These are phyloP conservation scores for Scedosporium dehoogii DNA, from an alignment of 2,329 filamentous ascomycete species.

Conservation along the genomic window DNA sequence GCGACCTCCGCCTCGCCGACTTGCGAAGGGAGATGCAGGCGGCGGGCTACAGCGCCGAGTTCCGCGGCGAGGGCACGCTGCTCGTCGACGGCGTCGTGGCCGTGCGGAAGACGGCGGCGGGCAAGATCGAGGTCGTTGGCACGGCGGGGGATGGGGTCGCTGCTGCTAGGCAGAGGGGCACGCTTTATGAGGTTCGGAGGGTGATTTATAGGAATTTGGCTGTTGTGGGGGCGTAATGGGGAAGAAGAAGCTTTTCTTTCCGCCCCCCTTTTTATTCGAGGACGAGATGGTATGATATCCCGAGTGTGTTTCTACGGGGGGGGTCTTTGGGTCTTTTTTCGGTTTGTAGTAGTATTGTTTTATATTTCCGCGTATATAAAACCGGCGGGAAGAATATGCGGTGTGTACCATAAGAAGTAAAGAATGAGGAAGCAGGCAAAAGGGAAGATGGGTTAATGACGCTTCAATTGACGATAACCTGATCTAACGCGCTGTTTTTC, in stretches of 20 bases:
- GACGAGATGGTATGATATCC: too few species aligned
- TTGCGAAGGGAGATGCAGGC: conserved; percentile 74
- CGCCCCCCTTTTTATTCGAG: not conserved
- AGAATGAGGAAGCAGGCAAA: not conserved
- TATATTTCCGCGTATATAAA: not conserved
- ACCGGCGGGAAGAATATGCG: not conserved
- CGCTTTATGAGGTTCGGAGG: conserved; percentile 78
- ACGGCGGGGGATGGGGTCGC: conserved; percentile 36
- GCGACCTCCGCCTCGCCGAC: conserved; percentile 82
- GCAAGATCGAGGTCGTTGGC: conserved; percentile 79
- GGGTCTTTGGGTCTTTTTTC: too few species aligned
- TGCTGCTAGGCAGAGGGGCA: conserved; percentile 35
- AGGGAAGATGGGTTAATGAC: not conserved
- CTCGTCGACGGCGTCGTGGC: conserved; percentile 82
- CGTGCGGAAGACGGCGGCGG: conserved; percentile 79
- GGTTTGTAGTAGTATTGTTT: not conserved
- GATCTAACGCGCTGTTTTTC: not conserved
- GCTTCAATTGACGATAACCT: not conserved
- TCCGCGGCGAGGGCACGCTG: conserved; percentile 83
- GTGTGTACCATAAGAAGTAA: not conserved
- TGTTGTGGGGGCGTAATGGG: conserved; percentile 56
- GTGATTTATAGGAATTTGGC: conserved; percentile 92
- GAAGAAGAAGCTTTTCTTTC: not conserved
- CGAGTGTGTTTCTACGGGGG: too few species aligned
- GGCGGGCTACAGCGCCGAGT: conserved; percentile 79